Percentiles rank a stretch among this genome's conserved stretches.
Evolutionary conservation across 768 basidiomycete species (phyloP).

Genomic region (Lepiota venenata): DNA sequence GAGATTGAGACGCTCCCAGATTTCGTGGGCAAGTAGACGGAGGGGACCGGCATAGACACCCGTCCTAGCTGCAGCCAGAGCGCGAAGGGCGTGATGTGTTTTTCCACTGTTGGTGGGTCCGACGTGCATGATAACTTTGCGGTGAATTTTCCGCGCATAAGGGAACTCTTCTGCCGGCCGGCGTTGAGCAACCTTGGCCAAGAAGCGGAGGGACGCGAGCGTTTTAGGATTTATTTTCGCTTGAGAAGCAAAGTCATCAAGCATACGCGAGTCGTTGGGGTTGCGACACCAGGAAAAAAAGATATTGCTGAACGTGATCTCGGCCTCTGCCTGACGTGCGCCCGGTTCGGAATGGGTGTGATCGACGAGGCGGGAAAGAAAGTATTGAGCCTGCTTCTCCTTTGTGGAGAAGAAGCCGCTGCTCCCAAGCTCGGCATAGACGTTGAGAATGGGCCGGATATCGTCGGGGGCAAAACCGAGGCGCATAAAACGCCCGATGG

Average conservation of each 20-base stretch:
- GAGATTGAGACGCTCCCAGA: slow-evolving; percentile 86
- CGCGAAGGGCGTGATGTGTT: slow-evolving; percentile 89
- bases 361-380: not conserved
- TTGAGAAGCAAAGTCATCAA: not conserved
- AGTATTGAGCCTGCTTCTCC: slow-evolving; percentile 1
- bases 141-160: slow-evolving; percentile 53
- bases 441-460: not conserved
- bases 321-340: not conserved
- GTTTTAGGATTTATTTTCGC: not conserved
- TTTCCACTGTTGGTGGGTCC: slow-evolving; percentile 98
- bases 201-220: not conserved
- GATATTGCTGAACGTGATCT: slow-evolving; percentile 7
- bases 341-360: not conserved
- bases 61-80: slow-evolving; percentile 66
- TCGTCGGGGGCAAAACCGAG: not conserved
- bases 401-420: not conserved
- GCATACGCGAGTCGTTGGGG: not conserved
- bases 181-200: not conserved
- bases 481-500: not conserved
- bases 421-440: not conserved
- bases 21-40: slow-evolving; percentile 91
- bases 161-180: slow-evolving; percentile 45
- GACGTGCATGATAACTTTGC: slow-evolving; percentile 92
- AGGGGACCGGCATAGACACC: slow-evolving; percentile 93
- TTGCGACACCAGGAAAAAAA: slow-evolving; percentile 9